A percentile compares a stretch with the other conserved stretches of the same genome.
phyloP scores from a whole-genome alignment of 345 rosid genomes.

The Hibiscus mutabilis region DNA sequence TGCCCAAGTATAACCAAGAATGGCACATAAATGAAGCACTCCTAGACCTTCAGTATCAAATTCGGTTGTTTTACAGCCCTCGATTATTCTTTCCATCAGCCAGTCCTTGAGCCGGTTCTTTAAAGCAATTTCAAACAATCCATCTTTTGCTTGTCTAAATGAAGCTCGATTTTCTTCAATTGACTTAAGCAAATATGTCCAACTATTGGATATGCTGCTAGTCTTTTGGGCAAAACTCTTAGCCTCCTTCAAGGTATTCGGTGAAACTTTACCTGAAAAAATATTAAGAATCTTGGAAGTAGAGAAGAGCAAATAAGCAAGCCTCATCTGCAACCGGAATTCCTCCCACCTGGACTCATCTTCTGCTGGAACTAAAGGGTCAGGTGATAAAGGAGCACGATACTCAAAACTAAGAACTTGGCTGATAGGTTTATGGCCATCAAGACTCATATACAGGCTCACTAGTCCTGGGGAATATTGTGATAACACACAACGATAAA shows the following conservation, averaged over 20 bases:
- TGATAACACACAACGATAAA: conserved; percentile 67
- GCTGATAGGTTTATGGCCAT: conserved; percentile 75
- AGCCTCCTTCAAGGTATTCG: conserved; percentile 52
- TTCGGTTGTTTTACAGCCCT: conserved; percentile 49
- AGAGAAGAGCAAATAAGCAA: conserved; percentile 66
- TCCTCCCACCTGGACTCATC: conserved; percentile 58
- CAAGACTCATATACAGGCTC: conserved; percentile 64
- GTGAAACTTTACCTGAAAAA: conserved; percentile 45
- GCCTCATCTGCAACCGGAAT: conserved; percentile 69
- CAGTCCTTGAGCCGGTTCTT: conserved; percentile 77
- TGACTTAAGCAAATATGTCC: conserved; percentile 65
- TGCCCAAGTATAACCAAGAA: conserved; percentile 91
- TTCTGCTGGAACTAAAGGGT: conserved; percentile 28
- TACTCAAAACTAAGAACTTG: conserved; percentile 70
- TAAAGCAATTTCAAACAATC: conserved; percentile 57
- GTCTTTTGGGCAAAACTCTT: conserved; percentile 50
- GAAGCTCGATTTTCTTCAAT: conserved; percentile 44
- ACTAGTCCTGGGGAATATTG: conserved; percentile 66
- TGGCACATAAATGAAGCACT: conserved; percentile 83
- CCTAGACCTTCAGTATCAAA: conserved; percentile 76
- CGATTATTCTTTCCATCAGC: conserved; percentile 74
- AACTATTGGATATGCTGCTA: conserved; percentile 41
- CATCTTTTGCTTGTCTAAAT: conserved; percentile 54
- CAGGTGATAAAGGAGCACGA: conserved; percentile 33
- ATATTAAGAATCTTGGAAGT: conserved; percentile 53